Evolutionary conservation across 768 basidiomycete genomes (phyloP).

Genomic region (Agaricus sinodeliciosus): DNA sequence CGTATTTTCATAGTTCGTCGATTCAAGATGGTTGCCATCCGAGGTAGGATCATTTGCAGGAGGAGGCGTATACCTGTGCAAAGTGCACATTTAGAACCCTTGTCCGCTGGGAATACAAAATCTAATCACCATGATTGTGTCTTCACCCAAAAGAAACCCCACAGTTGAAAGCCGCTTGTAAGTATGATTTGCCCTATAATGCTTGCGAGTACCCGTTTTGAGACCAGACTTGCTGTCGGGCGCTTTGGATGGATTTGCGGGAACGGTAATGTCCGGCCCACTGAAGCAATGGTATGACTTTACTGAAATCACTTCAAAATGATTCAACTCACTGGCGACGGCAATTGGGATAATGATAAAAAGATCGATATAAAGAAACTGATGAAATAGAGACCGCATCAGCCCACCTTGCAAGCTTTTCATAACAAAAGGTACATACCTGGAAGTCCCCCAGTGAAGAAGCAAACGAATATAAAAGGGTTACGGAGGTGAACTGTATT

Average conservation of each 20-base stretch:
- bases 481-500: slow-evolving; percentile 98
- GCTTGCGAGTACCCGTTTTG: slow-evolving; percentile 89
- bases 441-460: slow-evolving; percentile 96
- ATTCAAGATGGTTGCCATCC: slow-evolving; percentile 67
- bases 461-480: slow-evolving; percentile 91
- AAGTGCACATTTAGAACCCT: background rate
- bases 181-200: slow-evolving; percentile 90
- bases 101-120: background rate
- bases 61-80: slow-evolving; percentile 74
- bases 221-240: slow-evolving; percentile 93
- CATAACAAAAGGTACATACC: slow-evolving; percentile 34
- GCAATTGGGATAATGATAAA: slow-evolving; percentile 98
- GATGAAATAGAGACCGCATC: slow-evolving; percentile 11
- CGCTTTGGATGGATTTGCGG: slow-evolving; percentile 81
- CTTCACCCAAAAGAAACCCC: slow-evolving; percentile 88
- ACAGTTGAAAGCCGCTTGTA: slow-evolving; percentile 75
- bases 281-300: slow-evolving; percentile 31
- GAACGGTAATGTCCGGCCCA: slow-evolving; percentile 93
- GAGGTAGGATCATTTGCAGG: slow-evolving; percentile 35
- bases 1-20: slow-evolving; percentile 89
- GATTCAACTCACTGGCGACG: slow-evolving; percentile 71
- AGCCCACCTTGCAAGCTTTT: slow-evolving; percentile 8
- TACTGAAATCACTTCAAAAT: background rate
- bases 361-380: slow-evolving; percentile 97
- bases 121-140: slow-evolving; percentile 68